Base-by-base conservation (phyloP, 345 rosid genomes). In the Arabis hirsuta region DNA sequence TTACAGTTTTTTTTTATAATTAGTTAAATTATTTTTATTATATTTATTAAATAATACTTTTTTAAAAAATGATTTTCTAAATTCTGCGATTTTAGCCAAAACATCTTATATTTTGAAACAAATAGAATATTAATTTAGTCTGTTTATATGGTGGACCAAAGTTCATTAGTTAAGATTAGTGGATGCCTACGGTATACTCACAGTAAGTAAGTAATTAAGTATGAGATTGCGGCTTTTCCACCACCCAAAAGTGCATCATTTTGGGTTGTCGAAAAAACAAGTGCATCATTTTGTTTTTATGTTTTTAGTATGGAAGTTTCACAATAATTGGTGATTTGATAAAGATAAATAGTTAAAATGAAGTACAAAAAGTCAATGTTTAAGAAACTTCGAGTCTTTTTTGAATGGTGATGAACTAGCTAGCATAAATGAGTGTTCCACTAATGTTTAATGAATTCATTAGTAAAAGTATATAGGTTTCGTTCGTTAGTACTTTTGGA, bases 141-240 rank as follows among this genome's bases (percentile, higher is more conserved):
- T 66, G 60, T 67, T 59, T 65, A 76, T 76, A 81, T 78, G 48
- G 62, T 67, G 91, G 87, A 78, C 79, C 51, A 56, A 76, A 46
- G 78, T 80, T 81, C 79, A 78, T 87, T 81, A 83, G 83, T 77
- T 74, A 2, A 16, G 65, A 47, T 65, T 46, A 76, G 82, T 79
- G 83, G 88, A 68, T 79, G 81, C 80, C 72, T 72, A 76, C 73
- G 77, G 63, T 71, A 61, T 59, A 57, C 60, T 36, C 76, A 66
- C 19, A 55, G 24, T 62, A 42, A 36, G 56, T 61, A 31, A 55
- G 24, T 62, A 42, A 36, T 53, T 61, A 31, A 60, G 32, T 57
- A 46, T 39, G 34, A 55, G n/a, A 45, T 57, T 57, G 34, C 50
- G 80, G 76, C 72, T 71, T 52, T 59, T 72, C 63, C 38, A 31